Percentiles rank a stretch among this genome's conserved stretches.
phyloP scores from a whole-genome alignment of 768 basidiomycete species.

The Termitomyces sp. region DNA sequence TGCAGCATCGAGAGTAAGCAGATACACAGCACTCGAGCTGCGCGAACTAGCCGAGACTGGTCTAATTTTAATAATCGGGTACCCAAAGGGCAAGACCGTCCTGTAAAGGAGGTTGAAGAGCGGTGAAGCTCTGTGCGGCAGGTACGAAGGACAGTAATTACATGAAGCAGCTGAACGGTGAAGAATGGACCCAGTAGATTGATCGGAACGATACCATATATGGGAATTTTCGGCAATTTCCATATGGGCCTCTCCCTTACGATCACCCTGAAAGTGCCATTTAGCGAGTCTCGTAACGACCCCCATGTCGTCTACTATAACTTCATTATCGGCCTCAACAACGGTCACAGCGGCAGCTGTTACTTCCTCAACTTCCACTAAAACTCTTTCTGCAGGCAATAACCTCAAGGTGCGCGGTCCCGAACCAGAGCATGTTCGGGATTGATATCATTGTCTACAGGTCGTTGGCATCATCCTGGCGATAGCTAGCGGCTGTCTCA shows the following conservation, averaged over 20 bases:
- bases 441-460: slow-evolving; percentile 28
- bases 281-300: slow-evolving; percentile 13
- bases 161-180: background rate
- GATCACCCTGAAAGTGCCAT: background rate
- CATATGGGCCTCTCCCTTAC: background rate
- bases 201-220: background rate
- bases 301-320: slow-evolving; percentile 21
- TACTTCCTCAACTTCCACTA: slow-evolving; percentile 30
- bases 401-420: slow-evolving; percentile 47
- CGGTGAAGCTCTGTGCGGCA: background rate
- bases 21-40: background rate
- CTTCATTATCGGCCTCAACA: slow-evolving; percentile 28
- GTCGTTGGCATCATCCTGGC: slow-evolving; percentile 77
- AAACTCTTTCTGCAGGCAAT: slow-evolving; percentile 28
- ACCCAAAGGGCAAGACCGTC: too few relatives aligned
- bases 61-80: background rate
- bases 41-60: background rate
- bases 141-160: background rate
- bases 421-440: background rate
- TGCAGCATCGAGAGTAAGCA: background rate
- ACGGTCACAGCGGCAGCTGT: slow-evolving; percentile 31
- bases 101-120: background rate
- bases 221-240: background rate
- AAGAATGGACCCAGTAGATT: background rate
- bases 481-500: slow-evolving; percentile 75